These are phyloP conservation scores for Boletus tomentosulus DNA, from an alignment of 768 basidiomycete species.

Conservation along the genomic window DNA sequence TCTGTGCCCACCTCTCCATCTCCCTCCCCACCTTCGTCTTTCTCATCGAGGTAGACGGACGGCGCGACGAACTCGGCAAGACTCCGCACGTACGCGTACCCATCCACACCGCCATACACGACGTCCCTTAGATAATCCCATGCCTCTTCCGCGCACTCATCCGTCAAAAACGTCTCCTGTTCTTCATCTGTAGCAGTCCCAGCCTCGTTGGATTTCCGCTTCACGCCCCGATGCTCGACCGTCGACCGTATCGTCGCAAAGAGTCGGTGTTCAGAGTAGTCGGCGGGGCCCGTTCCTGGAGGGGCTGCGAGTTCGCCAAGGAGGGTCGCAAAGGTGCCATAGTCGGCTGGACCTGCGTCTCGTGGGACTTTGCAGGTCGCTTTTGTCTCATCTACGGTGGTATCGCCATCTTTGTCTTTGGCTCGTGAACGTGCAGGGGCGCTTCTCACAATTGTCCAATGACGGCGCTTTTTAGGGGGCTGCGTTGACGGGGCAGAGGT, in stretches of 20 bases:
- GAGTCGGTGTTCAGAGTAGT: conserved; percentile 16
- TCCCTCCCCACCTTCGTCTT: neutral
- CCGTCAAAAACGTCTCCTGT: conserved; percentile 43
- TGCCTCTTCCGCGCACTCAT: conserved; percentile 46
- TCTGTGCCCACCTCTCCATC: neutral
- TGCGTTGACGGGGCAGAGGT: conserved; percentile 1
- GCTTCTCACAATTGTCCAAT: conserved; percentile 61
- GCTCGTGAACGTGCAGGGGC: conserved; percentile 43
- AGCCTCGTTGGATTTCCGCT: conserved; percentile 8
- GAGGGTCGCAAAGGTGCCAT: conserved; percentile 56
- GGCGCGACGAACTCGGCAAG: conserved; percentile 63
- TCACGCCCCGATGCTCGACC: conserved; percentile 24
- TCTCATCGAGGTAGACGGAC: conserved; percentile 12
- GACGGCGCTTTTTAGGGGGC: conserved; percentile 37
- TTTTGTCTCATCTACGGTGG: conserved; percentile 24
- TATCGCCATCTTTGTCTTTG: conserved; percentile 51
- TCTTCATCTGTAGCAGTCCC: neutral
- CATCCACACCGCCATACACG: conserved; percentile 79
- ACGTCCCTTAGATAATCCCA: conserved; percentile 67
- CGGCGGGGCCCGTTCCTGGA: conserved; percentile 10
- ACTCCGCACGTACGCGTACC: conserved; percentile 72
- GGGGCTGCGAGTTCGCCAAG: conserved; percentile 39
- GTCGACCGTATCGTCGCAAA: conserved; percentile 38
- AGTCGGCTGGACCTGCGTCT: conserved; percentile 54
- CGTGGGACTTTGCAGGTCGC: conserved; percentile 47